These are phyloP conservation scores for Schwanniomyces pseudopolymorphus DNA, from an alignment of 805 yeast species.

Conservation along the genomic window DNA sequence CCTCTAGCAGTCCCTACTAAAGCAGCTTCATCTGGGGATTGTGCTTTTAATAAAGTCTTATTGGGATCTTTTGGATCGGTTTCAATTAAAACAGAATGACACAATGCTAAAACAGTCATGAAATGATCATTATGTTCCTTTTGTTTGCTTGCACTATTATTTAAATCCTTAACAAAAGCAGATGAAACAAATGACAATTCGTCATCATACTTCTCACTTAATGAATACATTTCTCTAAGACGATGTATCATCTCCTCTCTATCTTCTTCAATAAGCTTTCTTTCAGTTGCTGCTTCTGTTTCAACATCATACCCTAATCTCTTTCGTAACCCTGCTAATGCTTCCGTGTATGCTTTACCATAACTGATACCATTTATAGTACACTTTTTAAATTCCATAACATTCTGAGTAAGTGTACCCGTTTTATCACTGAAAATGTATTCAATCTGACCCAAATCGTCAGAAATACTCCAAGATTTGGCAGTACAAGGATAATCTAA, in stretches of 20 bases:
- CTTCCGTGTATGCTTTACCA: conserved; percentile 83
- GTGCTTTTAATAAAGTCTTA: conserved; percentile 63
- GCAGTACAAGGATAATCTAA: conserved; percentile 83
- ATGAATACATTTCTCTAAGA: conserved; percentile 14
- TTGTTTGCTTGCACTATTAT: conserved; percentile 54
- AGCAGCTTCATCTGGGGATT: conserved; percentile 87
- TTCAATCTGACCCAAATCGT: conserved; percentile 84
- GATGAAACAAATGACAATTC: conserved; percentile 71
- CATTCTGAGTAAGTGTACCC: conserved; percentile 80
- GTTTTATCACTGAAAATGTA: conserved; percentile 84
- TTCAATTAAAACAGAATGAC: conserved; percentile 78
- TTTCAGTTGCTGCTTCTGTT: conserved; percentile 53
- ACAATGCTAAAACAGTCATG: conserved; percentile 71
- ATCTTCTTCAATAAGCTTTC: conserved; percentile 55
- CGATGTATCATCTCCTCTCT: conserved; percentile 54
- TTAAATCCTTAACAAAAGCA: conserved; percentile 62
- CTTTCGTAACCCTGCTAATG: conserved; percentile 73
- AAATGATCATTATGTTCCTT: conserved; percentile 65
- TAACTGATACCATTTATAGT: conserved; percentile 71
- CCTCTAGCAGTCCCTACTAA: conserved; percentile 80
- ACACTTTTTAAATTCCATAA: conserved; percentile 83
- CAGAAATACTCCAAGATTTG: conserved; percentile 81
- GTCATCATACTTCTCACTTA: conserved; percentile 45
- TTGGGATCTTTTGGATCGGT: conserved; percentile 59
- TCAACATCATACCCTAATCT: conserved; percentile 77